A percentile compares a stretch with the other conserved stretches of the same genome.
Evolutionary conservation across 1,284 basidiomycete species (phyloP).

Genomic region (Coniophora puteana): DNA sequence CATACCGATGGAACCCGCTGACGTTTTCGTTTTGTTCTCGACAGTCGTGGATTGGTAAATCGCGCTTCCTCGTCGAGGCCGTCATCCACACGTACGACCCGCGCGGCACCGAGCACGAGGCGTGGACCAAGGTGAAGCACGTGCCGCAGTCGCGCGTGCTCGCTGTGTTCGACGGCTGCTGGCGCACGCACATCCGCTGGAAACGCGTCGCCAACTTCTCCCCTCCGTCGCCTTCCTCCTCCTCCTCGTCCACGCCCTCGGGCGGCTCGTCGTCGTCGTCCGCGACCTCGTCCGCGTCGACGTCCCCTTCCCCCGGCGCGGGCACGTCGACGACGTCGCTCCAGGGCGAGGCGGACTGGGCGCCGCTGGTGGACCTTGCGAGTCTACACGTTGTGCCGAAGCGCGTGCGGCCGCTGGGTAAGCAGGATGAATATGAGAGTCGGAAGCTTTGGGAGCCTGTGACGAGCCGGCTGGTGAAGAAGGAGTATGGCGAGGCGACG

Average conservation of each 20-base stretch:
- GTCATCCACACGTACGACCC: slow-evolving; percentile 82
- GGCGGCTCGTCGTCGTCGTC: slow-evolving; percentile 43
- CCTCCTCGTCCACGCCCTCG: slow-evolving; percentile 39
- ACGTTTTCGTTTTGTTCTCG: not conserved
- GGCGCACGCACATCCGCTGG: slow-evolving; percentile 84
- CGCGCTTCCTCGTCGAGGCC: slow-evolving; percentile 87
- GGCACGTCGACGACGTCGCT: slow-evolving; percentile 70
- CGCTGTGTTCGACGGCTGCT: slow-evolving; percentile 85
- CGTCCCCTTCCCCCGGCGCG: slow-evolving; percentile 35
- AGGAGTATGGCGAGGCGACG: slow-evolving; percentile 89
- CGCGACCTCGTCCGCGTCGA: slow-evolving; percentile 31
- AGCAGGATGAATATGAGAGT: slow-evolving; percentile 82
- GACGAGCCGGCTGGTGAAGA: slow-evolving; percentile 70
- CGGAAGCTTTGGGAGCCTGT: slow-evolving; percentile 88
- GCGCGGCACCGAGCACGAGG: slow-evolving; percentile 57
- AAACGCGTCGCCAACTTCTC: slow-evolving; percentile 59
- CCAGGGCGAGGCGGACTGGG: slow-evolving; percentile 49
- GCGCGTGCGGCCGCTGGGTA: slow-evolving; percentile 75
- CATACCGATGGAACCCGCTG: slow-evolving; percentile 10
- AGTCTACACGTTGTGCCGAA: slow-evolving; percentile 80
- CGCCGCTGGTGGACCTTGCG: slow-evolving; percentile 75
- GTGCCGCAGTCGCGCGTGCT: slow-evolving; percentile 80
- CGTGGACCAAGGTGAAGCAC: slow-evolving; percentile 88
- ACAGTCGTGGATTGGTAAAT: slow-evolving; percentile 88
- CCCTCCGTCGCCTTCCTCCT: slow-evolving; percentile 32